phyloP scores from a whole-genome alignment of 2,329 filamentous ascomycete genomes.

The Berkeleyomyces basicola region DNA sequence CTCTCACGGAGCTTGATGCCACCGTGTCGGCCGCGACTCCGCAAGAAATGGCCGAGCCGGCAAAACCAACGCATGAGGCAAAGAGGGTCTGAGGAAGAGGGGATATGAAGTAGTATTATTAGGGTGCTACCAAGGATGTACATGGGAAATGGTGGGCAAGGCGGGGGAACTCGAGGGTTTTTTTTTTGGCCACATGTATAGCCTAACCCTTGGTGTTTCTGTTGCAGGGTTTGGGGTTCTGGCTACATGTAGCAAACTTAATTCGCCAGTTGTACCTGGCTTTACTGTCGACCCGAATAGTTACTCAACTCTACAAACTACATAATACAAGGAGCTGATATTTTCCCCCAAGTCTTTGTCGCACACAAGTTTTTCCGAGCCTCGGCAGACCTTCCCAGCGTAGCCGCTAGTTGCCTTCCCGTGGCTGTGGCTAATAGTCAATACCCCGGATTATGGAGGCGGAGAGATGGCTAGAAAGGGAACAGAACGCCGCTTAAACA shows the following conservation, averaged over 20 bases:
- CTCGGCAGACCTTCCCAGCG: neutral
- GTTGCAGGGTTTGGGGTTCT: too few relatives aligned
- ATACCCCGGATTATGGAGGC: neutral
- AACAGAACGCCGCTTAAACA: neutral
- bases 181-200: too few relatives aligned
- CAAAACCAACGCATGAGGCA: neutral
- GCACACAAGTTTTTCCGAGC: neutral
- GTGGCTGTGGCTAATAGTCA: neutral
- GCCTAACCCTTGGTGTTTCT: too few relatives aligned
- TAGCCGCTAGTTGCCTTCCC: neutral
- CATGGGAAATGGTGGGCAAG: too few relatives aligned
- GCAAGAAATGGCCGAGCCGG: neutral
- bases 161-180: too few relatives aligned
- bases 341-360: neutral
- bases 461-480: neutral
- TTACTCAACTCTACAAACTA: neutral
- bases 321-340: neutral
- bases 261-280: too few relatives aligned
- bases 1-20: neutral
- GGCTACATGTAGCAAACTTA: too few relatives aligned
- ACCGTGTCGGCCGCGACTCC: neutral
- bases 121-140: neutral
- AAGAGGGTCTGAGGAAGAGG: neutral
- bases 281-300: too few relatives aligned
- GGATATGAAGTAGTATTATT: too few relatives aligned